Conservation (phyloP, 495 filamentous ascomycete genomes). For the Neurospora sp. region DNA sequence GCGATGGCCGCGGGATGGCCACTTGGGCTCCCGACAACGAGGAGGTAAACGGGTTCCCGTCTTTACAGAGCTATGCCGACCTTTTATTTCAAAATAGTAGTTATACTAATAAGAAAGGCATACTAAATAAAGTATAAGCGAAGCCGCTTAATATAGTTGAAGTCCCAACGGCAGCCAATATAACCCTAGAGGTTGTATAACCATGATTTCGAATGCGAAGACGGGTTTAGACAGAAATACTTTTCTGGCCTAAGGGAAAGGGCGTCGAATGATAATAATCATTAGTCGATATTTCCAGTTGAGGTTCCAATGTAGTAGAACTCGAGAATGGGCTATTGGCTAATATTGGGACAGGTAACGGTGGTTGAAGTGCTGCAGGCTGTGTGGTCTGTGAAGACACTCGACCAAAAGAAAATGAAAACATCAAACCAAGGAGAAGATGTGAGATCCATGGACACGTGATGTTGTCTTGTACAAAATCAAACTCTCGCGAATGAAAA, state of each 20-base stretch:
- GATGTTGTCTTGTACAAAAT: not conserved
- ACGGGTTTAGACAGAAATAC: not conserved
- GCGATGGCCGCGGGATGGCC: not conserved
- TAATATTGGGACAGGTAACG: not conserved
- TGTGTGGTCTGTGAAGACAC: not conserved
- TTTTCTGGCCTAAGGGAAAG: not conserved
- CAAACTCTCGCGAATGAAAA: not conserved
- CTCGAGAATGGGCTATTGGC: not conserved
- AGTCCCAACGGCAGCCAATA: not conserved
- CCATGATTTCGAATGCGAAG: not conserved
- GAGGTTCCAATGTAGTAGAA: not conserved
- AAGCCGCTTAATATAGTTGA: not conserved
- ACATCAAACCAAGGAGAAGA: not conserved
- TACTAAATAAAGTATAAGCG: not conserved
- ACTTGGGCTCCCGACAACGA: not conserved
- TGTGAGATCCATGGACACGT: not conserved
- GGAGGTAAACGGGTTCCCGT: not conserved
- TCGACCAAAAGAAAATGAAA: not conserved
- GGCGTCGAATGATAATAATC: not conserved
- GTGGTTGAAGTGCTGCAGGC: not conserved
- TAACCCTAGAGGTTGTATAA: not conserved
- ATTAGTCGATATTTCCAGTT: not conserved
- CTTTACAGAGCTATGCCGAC: not conserved
- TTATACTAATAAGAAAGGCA: not conserved
- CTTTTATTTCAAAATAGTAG: not conserved